Base-by-base conservation (phyloP, 2,329 filamentous ascomycete species). In the Boeremia exigua region DNA sequence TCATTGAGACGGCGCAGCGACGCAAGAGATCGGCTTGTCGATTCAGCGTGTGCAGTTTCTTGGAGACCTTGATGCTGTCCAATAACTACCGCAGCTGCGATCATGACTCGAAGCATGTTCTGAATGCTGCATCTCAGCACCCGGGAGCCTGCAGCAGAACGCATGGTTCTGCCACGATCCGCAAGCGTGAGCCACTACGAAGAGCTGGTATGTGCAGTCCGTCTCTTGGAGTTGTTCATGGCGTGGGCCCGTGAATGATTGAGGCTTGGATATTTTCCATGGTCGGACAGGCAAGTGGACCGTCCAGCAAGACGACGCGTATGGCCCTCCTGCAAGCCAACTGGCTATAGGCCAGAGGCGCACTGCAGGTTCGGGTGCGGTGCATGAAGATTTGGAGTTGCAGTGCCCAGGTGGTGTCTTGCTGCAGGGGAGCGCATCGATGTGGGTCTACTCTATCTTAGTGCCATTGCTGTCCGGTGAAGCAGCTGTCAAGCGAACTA, bases 321-420 rank as follows among this genome's bases (percentile, higher is more conserved):
- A 25, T 10, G 10, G 17, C 6, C 9, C 2, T 14, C 15, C n/a
- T 9, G 29, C 8, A 19, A 23, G 12, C 15, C 15, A 32, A 30
- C 23, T 25, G 38, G n/a, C 11, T 14, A n/a, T 23, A 5, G 11
- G 2, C 4, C 4, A 19, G 32, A 15, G 28, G 23, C 11, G 32
- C 11, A 23, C 19, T 19, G 46, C 15, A 34, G 30, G 11, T 28
- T 6, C 28, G n/a, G 30, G 14, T 4, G 11, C 32, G 27, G 17
- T 33, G 34, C 19, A 46, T 39, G 34, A 25, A 46, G 15, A 33
- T 6, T 17, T 28, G 36, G 25, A 15, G 15, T 48, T 27, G 17
- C 37, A 38, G 38, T 46, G 28, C 48, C 48, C 33, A 52, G 48
- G 48, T 45, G 47, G 47, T 56, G 47, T 56, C 25, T 39, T 51